Conservation (phyloP, 345 rosid genomes). For the Angophora floribunda region DNA sequence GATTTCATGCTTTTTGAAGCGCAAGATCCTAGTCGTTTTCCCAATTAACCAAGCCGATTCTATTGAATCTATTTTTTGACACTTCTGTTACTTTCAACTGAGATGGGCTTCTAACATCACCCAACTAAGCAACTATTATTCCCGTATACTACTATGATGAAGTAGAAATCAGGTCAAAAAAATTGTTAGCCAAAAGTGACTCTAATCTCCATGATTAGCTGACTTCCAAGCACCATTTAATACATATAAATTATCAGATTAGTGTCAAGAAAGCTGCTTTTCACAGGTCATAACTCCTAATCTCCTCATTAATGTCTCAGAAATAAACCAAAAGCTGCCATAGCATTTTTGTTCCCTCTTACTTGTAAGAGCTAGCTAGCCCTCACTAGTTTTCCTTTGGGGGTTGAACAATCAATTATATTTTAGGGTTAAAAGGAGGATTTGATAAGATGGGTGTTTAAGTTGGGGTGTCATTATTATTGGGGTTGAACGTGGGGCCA, state of each 20-base stretch:
- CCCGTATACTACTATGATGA: background rate
- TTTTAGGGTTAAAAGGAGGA: background rate
- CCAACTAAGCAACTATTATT: background rate
- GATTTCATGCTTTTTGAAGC: background rate
- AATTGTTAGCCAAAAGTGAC: background rate
- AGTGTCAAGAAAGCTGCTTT: background rate
- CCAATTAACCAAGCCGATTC: background rate
- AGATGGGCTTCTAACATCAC: background rate
- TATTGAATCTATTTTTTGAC: background rate
- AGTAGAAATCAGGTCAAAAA: background rate
- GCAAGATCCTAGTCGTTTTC: background rate
- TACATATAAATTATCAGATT: background rate
- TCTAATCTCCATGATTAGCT: background rate
- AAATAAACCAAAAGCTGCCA: background rate
- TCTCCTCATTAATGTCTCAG: background rate
- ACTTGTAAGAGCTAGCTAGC: background rate
- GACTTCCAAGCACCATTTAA: background rate
- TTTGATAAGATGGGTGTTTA: background rate
- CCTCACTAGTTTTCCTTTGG: background rate
- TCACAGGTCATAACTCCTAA: background rate
- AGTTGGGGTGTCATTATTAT: conserved; percentile 35
- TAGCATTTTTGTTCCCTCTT: background rate
- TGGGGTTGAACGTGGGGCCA: conserved; percentile 20
- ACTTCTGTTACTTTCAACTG: background rate
- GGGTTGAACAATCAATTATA: background rate